These are phyloP conservation scores for Vickermania spadyakhi DNA, from an alignment of 208 protist genomes.

Conservation along the genomic window DNA sequence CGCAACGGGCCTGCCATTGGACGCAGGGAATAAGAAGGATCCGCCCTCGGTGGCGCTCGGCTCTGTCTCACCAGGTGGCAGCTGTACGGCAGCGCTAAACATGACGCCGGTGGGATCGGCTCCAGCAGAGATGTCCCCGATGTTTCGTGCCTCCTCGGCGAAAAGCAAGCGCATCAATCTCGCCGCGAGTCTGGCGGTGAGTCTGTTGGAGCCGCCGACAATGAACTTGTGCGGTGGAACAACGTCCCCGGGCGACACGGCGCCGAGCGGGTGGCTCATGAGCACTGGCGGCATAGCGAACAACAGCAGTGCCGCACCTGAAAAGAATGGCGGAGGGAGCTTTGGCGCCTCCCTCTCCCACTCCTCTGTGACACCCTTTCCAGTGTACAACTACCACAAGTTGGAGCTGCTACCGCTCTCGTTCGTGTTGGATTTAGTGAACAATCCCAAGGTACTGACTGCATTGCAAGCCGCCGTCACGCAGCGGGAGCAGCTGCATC, in stretches of 20 bases:
- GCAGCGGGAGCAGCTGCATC: background rate
- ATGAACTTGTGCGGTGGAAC: background rate
- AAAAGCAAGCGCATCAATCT: background rate
- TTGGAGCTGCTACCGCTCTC: conserved; percentile 1
- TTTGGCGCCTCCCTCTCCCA: background rate
- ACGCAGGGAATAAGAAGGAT: background rate
- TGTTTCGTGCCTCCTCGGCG: background rate
- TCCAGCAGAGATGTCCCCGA: background rate
- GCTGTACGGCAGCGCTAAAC: too few relatives aligned
- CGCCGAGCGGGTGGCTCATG: background rate
- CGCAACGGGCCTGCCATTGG: background rate
- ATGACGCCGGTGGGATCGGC: too few relatives aligned
- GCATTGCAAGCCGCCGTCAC: background rate
- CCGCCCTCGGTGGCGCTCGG: background rate
- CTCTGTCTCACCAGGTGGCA: background rate
- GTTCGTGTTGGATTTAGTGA: conserved; percentile 1
- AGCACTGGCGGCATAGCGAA: background rate
- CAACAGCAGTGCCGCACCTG: background rate
- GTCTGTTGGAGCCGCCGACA: background rate
- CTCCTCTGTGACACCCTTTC: background rate
- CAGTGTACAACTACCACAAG: background rate
- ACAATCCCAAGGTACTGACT: background rate
- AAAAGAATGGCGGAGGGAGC: background rate
- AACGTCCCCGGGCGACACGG: background rate
- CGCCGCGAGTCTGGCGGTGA: background rate